Base-by-base conservation (phyloP, 1,139 yeast genomes). In the Kurtzmaniella quercitrusa region DNA sequence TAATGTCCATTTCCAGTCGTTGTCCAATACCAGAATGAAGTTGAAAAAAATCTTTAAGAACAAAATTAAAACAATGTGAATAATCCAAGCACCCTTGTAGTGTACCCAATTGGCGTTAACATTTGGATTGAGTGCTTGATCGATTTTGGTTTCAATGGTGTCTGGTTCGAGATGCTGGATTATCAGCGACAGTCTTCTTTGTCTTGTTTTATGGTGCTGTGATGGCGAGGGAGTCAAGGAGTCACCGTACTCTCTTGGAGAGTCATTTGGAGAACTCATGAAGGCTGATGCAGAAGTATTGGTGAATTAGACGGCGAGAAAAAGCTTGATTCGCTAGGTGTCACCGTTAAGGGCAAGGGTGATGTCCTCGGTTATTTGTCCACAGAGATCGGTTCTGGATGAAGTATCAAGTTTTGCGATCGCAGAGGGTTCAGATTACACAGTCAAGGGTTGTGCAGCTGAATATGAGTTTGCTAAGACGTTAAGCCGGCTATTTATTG, bases 101-200 rank as follows among this genome's bases (percentile, higher is more conserved):
- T 89, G 88, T 35, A 93, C 97, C 98, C 98, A 93, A 52, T 84
- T 83, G 38, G 97, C 97, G 61, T 93, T 93, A 63, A 88, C 76
- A 60, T 93, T 93, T 18, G 95, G 93, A 51, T 84, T 80, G 43
- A 91, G 76, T 43, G 87, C 84, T 65, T 93, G 98, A 63, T 93
- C 98, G 55, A 86, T 88, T 59, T 84, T 88, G 41, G 93, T 95
- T 55, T 91, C 98, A 54, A 87, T 79, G 14, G 91, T 84, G 58
- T 93, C 98, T 18, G 95, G 96, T 59, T 88, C 95, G 46, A 93
- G 85, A 59, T 89, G 97, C 38, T 88, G 87, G 52, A 93, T 87
- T 42, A 72, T 57, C 14, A 76, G 71, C 7, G 76, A 71, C n/a
- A 75, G 70, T 50, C 77, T 60, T 56, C 78, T 66, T 50, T 68